Evolutionary conservation across 495 filamentous ascomycete species (phyloP).

Genomic region (Penicillium soppii): DNA sequence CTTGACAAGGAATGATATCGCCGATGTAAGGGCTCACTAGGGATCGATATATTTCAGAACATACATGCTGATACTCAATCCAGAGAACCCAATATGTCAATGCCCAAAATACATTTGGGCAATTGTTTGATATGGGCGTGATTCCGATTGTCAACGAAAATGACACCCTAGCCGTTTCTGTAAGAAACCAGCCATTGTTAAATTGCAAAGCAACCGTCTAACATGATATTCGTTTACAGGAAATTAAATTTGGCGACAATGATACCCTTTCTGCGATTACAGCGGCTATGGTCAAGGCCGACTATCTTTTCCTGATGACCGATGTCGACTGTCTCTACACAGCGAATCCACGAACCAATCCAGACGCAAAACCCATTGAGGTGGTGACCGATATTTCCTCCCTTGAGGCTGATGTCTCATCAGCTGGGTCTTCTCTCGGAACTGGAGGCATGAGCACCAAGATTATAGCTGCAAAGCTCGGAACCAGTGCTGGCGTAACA

Average conservation of each 20-base stretch:
- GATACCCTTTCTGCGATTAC: slow-evolving; percentile 96
- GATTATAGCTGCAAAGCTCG: slow-evolving; percentile 90
- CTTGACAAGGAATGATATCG: slow-evolving; percentile 94
- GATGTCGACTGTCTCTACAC: slow-evolving; percentile 98
- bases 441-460: slow-evolving; percentile 99
- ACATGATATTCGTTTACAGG: slow-evolving; percentile 35
- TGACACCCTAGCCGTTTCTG: slow-evolving; percentile 89
- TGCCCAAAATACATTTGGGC: slow-evolving; percentile 88
- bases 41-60: background rate
- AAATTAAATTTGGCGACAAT: slow-evolving; percentile 99
- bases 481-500: slow-evolving; percentile 92
- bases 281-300: slow-evolving; percentile 93
- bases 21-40: slow-evolving; percentile 65
- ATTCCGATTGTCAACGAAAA: slow-evolving; percentile 99
- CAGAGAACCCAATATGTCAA: slow-evolving; percentile 93
- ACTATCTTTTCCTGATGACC: slow-evolving; percentile 98
- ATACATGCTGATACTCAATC: slow-evolving; percentile 11
- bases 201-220: no score
- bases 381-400: slow-evolving; percentile 85
- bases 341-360: slow-evolving; percentile 82
- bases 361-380: slow-evolving; percentile 85
- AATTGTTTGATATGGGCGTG: slow-evolving; percentile 91
- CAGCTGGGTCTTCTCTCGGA: slow-evolving; percentile 81
- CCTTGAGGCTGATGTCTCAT: slow-evolving; percentile 88
- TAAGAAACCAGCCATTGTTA: slow-evolving; percentile 24